These are phyloP conservation scores for Vaccinium corymbosum DNA, from an alignment of 148 eudicot genomes.

Conservation along the genomic window DNA sequence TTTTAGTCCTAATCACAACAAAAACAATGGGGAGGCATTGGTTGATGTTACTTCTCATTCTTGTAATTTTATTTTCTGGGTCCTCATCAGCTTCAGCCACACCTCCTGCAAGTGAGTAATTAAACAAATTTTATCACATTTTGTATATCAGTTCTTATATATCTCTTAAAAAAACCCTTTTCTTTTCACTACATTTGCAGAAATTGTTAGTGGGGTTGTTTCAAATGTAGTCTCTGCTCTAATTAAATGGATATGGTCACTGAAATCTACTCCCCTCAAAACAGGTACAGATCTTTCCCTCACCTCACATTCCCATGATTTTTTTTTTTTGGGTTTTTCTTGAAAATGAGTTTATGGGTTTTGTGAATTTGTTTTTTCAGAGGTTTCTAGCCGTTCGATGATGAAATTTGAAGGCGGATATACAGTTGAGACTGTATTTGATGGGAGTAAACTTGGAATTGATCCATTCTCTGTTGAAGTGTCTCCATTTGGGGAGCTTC, in stretches of 20 bases:
- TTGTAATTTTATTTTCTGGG: slow-evolving; percentile 34
- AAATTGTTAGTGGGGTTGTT: slow-evolving; percentile 71
- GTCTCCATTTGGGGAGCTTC: slow-evolving; percentile 60
- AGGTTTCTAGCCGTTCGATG: slow-evolving; percentile 58
- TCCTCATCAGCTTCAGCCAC: slow-evolving; percentile 61
- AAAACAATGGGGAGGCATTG: slow-evolving; percentile 37
- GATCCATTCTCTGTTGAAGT: slow-evolving; percentile 67
- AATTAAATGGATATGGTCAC: slow-evolving; percentile 76
- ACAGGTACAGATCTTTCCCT: slow-evolving; percentile 35
- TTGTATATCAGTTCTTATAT: neutral
- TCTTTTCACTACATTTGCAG: slow-evolving; percentile 34
- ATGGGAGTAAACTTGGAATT: slow-evolving; percentile 82
- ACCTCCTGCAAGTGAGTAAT: slow-evolving; percentile 70
- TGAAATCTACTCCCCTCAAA: slow-evolving; percentile 43
- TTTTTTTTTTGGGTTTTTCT: neutral
- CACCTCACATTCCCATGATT: slow-evolving; percentile 17
- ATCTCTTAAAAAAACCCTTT: neutral
- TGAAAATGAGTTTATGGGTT: slow-evolving; percentile 7
- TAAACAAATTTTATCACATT: neutral
- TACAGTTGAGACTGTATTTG: slow-evolving; percentile 72
- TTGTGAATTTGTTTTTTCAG: slow-evolving; percentile 25
- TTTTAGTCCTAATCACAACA: slow-evolving; percentile 5
- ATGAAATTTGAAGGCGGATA: slow-evolving; percentile 74
- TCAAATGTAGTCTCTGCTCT: slow-evolving; percentile 57
- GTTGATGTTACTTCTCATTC: slow-evolving; percentile 31